These are phyloP conservation scores for Globisporangium alternatum DNA, from an alignment of 352 stramenopile species.

Conservation along the genomic window DNA sequence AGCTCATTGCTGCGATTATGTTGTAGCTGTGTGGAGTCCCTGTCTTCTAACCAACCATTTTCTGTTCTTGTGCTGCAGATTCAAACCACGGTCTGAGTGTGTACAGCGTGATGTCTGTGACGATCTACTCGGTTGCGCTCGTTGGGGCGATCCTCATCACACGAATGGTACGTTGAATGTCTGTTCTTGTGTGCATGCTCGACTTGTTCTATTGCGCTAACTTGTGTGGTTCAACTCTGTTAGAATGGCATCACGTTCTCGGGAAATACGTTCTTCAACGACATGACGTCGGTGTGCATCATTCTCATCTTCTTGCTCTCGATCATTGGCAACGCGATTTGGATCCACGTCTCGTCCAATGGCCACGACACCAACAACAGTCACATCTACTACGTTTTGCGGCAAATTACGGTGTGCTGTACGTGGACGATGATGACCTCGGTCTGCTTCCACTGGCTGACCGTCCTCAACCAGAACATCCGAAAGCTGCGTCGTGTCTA, in stretches of 20 bases:
- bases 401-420: constrained; percentile 64
- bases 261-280: constrained; percentile 74
- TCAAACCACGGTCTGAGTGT: constrained; percentile 71
- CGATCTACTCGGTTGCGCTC: constrained; percentile 73
- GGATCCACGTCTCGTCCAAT: constrained; percentile 71
- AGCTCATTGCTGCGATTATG: neutral
- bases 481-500: constrained; percentile 48
- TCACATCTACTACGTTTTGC: constrained; percentile 75
- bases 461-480: constrained; percentile 66
- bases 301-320: constrained; percentile 69
- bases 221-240: neutral
- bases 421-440: constrained; percentile 87
- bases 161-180: constrained; percentile 53
- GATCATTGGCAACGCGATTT: constrained; percentile 79
- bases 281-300: constrained; percentile 79
- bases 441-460: constrained; percentile 84
- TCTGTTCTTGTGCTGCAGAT: constrained; percentile 22
- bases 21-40: neutral
- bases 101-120: constrained; percentile 87
- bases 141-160: constrained; percentile 76
- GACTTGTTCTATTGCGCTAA: neutral
- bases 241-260: constrained; percentile 84
- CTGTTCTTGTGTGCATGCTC: neutral
- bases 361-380: constrained; percentile 39
- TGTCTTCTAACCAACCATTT: constrained; percentile 10